Evolutionary conservation across 495 filamentous ascomycete species (phyloP), one percentile per base, ranked within the genome.

Genomic region (Podospora conica): DNA sequence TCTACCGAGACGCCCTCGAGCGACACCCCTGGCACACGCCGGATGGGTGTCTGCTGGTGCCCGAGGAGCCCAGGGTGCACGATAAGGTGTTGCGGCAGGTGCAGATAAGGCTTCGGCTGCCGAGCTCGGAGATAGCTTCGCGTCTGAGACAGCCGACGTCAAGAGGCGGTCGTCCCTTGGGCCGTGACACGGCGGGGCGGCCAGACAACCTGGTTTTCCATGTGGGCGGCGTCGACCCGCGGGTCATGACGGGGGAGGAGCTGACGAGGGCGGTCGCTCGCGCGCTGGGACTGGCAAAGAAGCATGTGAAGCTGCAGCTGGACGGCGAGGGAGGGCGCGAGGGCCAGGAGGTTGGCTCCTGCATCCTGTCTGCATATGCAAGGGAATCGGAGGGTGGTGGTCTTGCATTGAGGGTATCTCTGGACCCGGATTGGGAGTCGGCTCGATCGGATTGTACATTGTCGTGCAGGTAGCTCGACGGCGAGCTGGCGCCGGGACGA

Each of bases 281-380:
- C 60, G 65, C 53, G 28, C 61, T 66, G 20, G 53, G 29, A 18
- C 28, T 67, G 31, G 55, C 65, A 9, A 22, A 22, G 28, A 58
- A 61, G 62, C 62, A 68, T 65, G 66, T 68, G 58, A 68, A 68
- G 53, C 29, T 61, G 28, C 48, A 54, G n/a, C 29, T 27, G 21
- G 58, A 12, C 12, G 54, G 29, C 21, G 28, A 53, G 58, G 27
- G 27, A 25, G 24, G 15, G 4, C 59, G 33, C 23, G 64, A 54
- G 5, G 57, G 40, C 11, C 28, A 59, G 11, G 28, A 55, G 22
- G 23, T 65, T 61, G 66, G 66, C 48, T 48, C 58, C 54, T 65
- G 57, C 54, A 53, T 60, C 15, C 31, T 70, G 62, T 64, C 53
- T 68, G 68, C 68, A 70, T 65, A 70, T 70, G 68, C 65, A 65